Percentiles rank a stretch among this genome's conserved stretches.
These are phyloP conservation scores for Verticillium nonalfalfae DNA, from an alignment of 2,329 filamentous ascomycete species.

Conservation along the genomic window DNA sequence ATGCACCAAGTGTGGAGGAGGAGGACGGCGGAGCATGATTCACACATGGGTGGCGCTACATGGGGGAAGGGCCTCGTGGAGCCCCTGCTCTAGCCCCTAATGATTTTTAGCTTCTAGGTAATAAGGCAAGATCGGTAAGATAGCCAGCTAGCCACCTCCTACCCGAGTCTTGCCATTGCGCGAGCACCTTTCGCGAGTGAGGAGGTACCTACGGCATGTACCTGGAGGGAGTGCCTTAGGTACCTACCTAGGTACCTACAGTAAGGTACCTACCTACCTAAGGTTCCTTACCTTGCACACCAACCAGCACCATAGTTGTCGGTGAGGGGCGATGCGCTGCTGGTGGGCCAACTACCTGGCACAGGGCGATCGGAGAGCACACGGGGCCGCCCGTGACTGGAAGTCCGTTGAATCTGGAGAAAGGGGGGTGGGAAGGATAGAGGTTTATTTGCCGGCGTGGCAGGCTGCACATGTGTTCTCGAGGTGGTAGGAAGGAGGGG, in stretches of 20 bases:
- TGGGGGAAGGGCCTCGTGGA: not conserved
- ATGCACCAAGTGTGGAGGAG: not conserved
- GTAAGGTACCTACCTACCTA: not conserved
- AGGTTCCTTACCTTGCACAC: no score
- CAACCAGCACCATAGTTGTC: not conserved
- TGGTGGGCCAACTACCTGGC: not conserved
- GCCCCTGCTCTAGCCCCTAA: not conserved
- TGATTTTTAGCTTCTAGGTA: not conserved
- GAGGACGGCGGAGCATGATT: not conserved
- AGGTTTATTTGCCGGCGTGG: no score
- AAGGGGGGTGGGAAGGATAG: not conserved
- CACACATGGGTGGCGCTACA: not conserved
- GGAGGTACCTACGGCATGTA: no score
- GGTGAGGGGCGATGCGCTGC: not conserved
- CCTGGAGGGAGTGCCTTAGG: no score
- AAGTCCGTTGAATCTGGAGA: not conserved
- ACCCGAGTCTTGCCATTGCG: no score
- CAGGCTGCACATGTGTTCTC: no score
- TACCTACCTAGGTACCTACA: no score
- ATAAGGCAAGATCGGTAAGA: not conserved
- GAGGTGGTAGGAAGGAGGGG: no score
- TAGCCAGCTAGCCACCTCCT: not conserved
- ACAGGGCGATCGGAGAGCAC: not conserved
- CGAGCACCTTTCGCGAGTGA: no score
- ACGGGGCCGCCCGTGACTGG: not conserved